Evolutionary conservation across 805 yeast genomes (phyloP), one percentile per base, ranked within the genome.

Genomic region (Schwanniomyces sp.): DNA sequence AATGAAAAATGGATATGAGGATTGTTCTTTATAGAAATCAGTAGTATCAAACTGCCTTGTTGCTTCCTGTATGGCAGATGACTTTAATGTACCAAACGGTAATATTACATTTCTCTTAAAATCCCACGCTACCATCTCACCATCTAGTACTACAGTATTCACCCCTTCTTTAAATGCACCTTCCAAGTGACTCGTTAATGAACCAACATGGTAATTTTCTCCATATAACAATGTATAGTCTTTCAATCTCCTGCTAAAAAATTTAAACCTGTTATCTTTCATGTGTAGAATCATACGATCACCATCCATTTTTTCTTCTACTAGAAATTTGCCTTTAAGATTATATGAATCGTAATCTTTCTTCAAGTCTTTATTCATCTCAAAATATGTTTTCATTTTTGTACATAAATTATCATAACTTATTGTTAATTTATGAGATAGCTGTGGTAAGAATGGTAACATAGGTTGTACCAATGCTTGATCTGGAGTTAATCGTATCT

Each of bases 281-380:
- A 82, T 80, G 62, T 92, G 99, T 40, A 91, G 54, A 45, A 88
- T 84, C 56, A 89, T 82, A 54, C 99, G 69, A 63, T 92, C 97
- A 2, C 98, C 99, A 64, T 92, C 97, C 69, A 91, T 78, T 61
- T 92, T 92, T 62, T 92, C 97, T 59, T 92, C 98, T 8, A 92
- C 81, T 44, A 75, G 77, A 57, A 90, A 89, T 39, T 62, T 56
- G 30, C 56, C 57, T 16, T 53, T 57, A 6, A 62, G 41, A 2
- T 47, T 46, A 30, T 50, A 39, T 1, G 40, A 25, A 2, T 52
- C 46, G 53, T 58, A 67, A 17, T 48, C 38, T 3, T 43, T 45
- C 24, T 55, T 51, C 18, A 65, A 46, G 27, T 56, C 52, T 7
- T 45, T 49, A 11, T 55, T 60, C 52, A 57, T 55, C 2, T 48